Percentiles rank a stretch among this genome's conserved stretches.
phyloP scores from a whole-genome alignment of 169 alveolate species.

The Plasmodium inui region DNA sequence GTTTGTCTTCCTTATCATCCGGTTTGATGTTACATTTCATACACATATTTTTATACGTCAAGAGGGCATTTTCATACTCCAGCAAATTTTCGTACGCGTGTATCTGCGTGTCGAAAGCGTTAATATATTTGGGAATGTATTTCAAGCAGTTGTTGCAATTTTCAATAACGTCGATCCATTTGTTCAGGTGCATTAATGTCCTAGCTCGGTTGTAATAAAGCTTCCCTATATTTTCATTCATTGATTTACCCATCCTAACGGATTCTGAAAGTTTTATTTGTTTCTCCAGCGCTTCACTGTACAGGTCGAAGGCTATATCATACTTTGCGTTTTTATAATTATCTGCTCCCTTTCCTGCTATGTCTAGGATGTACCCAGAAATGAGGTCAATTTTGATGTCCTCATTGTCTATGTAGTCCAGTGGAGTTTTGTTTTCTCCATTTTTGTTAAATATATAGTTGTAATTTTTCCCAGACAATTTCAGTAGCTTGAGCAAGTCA shows the following conservation, averaged over 20 bases:
- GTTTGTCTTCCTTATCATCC: conserved; percentile 77
- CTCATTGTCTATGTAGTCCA: conserved; percentile 76
- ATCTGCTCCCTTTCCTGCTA: conserved; percentile 84
- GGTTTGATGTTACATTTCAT: conserved; percentile 81
- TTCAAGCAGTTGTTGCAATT: conserved; percentile 82
- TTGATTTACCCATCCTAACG: conserved; percentile 39
- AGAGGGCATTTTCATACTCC: conserved; percentile 83
- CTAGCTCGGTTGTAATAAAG: conserved; percentile 85
- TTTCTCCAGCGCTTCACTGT: conserved; percentile 81
- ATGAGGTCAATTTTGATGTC: conserved; percentile 75
- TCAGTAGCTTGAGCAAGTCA: conserved; percentile 73
- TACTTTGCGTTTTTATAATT: conserved; percentile 76
- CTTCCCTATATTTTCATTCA: conserved; percentile 82
- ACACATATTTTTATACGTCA: conserved; percentile 75
- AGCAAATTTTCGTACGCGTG: conserved; percentile 82
- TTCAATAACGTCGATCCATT: conserved; percentile 84
- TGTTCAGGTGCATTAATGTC: conserved; percentile 81
- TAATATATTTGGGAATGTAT: conserved; percentile 81
- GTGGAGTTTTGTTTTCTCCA: conserved; percentile 78
- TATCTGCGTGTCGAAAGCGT: conserved; percentile 84
- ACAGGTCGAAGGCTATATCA: conserved; percentile 76
- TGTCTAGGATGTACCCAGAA: conserved; percentile 75
- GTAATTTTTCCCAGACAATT: conserved; percentile 69
- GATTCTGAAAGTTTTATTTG: conserved; percentile 73
- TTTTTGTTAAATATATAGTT: conserved; percentile 61